Base-by-base conservation (phyloP, 768 basidiomycete species). In the Holtermannia corniformis region DNA sequence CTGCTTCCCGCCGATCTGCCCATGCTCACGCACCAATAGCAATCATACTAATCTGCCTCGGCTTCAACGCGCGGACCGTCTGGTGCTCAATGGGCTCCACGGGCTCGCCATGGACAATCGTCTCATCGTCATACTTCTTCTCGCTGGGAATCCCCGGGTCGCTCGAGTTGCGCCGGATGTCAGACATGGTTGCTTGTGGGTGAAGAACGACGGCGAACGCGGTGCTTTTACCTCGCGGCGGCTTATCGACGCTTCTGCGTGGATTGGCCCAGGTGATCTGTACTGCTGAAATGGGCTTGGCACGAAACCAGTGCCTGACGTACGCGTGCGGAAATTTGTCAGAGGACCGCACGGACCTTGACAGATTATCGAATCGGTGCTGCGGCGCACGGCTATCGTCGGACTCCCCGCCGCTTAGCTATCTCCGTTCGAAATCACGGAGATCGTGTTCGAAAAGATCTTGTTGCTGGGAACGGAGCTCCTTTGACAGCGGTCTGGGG, bases 41-140 rank as follows among this genome's bases (percentile, higher is more conserved):
- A 54, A 70, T 67, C 68, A 70, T 70, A 50, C 55, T 57, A 25
- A 67, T 65, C 47, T 70, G 68, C 25, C 68, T 47, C 2, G 61
- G 58, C 47, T 62, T 59, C 41, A 63, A 47, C 13, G 49, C 24
- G 13, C 61, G 11, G 28, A 55, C 53, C 13, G 61, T 62, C 58
- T 62, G 58, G 46, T 59, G 55, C 40, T 62, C 60, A 3, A 27
- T 12, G n/a, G 47, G 54, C 25, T 51, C 50, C 22, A 52, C 42
- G 3, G 54, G 44, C 43, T 57, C 47, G 25, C 27, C 51, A 45
- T 21, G 19, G 21, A 47, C 46, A 25, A 19, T 21, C 10, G 32
- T 37, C 25, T 16, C 46, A 21, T 47, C 46, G 10, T 26, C 32
- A 16, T 37, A 37, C 16, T 37, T 37, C 32, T 37, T 37, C 32